phyloP scores from a whole-genome alignment of 1,284 basidiomycete genomes.

The Malassezia japonica region DNA sequence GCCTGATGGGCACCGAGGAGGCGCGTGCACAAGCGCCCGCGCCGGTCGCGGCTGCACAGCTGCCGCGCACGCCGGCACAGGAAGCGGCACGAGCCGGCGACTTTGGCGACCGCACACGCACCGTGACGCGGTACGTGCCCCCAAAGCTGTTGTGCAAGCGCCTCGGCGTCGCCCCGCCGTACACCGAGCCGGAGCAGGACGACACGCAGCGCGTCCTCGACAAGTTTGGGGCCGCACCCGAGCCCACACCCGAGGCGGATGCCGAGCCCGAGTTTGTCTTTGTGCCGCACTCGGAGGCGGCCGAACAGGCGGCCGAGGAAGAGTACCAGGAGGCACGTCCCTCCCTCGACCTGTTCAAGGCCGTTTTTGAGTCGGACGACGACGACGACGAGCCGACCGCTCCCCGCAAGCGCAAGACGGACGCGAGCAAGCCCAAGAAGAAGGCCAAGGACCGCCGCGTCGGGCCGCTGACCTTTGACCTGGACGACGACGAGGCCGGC shows the following conservation, averaged over 20 bases:
- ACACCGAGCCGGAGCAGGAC: background rate
- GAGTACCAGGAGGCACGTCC: slow-evolving; percentile 3
- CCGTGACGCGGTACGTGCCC: background rate
- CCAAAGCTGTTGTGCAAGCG: slow-evolving; percentile 17
- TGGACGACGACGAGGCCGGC: slow-evolving; percentile 7
- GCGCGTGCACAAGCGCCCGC: background rate
- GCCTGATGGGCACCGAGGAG: background rate
- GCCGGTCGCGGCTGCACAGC: background rate
- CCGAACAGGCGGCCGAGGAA: background rate
- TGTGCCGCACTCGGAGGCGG: background rate
- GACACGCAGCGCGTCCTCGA: background rate
- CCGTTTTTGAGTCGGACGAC: slow-evolving; percentile 11
- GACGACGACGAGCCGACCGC: background rate
- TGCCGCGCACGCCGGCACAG: slow-evolving; percentile 3
- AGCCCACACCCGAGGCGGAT: background rate
- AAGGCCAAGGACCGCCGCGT: background rate
- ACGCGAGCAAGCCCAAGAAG: background rate
- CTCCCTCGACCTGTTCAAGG: slow-evolving; percentile 12
- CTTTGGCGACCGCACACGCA: slow-evolving; percentile 12
- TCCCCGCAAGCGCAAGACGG: slow-evolving; percentile 5
- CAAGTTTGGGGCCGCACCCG: background rate
- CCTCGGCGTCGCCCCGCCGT: slow-evolving; percentile 2
- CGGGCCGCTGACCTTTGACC: slow-evolving; percentile 14
- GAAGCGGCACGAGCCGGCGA: slow-evolving; percentile 3
- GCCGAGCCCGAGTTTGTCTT: slow-evolving; percentile 1